A percentile compares a stretch with the other conserved stretches of the same genome.
Evolutionary conservation across 129 eudicot genomes (phyloP).

Genomic region (Artemisia annua): DNA sequence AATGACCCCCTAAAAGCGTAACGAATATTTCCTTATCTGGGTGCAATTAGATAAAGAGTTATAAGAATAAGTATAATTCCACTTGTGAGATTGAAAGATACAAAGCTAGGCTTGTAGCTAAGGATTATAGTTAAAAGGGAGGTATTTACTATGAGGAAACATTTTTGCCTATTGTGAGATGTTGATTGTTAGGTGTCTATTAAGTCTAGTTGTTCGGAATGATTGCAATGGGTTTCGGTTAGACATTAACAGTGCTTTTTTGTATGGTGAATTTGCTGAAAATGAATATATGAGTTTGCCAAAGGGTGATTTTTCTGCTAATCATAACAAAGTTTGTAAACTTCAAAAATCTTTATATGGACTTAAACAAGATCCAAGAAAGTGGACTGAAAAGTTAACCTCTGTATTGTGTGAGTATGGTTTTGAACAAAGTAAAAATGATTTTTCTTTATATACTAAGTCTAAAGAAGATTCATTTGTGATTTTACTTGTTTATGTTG

Average conservation of each 20-base stretch:
- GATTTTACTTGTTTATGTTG: neutral
- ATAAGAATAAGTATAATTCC: neutral
- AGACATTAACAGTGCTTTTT: neutral
- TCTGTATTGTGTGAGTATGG: neutral
- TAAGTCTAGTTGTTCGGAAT: neutral
- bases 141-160: neutral
- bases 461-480: neutral
- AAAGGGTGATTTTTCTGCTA: neutral
- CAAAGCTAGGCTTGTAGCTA: too few relatives aligned
- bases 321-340: neutral
- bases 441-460: neutral
- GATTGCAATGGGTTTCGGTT: neutral
- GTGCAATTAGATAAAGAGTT: too few relatives aligned
- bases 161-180: neutral
- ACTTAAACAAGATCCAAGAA: neutral
- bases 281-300: neutral
- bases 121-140: too few relatives aligned
- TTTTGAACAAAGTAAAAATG: neutral
- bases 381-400: neutral
- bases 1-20: too few relatives aligned
- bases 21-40: too few relatives aligned
- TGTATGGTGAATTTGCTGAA: neutral
- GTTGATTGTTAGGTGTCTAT: neutral
- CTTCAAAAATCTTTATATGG: neutral
- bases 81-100: too few relatives aligned